Base-by-base conservation (phyloP, 306 rosid species). In the Parietaria judaica region DNA sequence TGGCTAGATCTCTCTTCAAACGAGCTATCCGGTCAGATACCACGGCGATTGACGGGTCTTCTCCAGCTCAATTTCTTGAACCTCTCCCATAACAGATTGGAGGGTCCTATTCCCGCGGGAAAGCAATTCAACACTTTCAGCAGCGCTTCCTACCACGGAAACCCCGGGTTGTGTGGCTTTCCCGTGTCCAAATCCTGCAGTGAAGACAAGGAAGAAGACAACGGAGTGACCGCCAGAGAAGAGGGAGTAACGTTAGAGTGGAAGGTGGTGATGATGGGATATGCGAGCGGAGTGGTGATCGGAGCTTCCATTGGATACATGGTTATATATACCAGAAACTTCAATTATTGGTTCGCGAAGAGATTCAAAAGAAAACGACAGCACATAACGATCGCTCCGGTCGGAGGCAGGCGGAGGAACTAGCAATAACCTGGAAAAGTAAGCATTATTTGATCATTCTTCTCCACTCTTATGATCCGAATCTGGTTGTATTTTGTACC, bases 1-100 rank as follows among this genome's bases (percentile, higher is more conserved):
- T 61, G 54, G 66, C 36, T 61, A 61, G 66, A 61, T 23, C 54
- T 61, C 3, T 61, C 66, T 10, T 31, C 54, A 31, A 61, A 61
- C 9, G 45, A 61, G 43, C 55, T 61, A 2, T 5, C 9, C 8
- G 66, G 66, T 4, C 1, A 6, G 10, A 61, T 61, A 46, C 66
- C 66, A 1, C 1, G 6, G 9, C n/a, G 48, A 5, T 14, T 61
- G 43, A 1, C 54, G 13, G 23, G 34, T 61, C 3, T 61, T 23
- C 23, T 5, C 1, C 7, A n/a, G n/a, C 66, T 61, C 13, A 5
- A 3, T 12, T 3, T 23, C 54, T 12, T 61, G n/a, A 61, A 61
- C 31, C 66, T 61, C 13, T 61, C 66, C 2, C 45, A 4, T 5
- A 61, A 61, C 23, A 31, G 14, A 46, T 36, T 61, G 11, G 54